A percentile compares a stretch with the other conserved stretches of the same genome.
phyloP scores from a whole-genome alignment of 345 rosid genomes.

The Bruguiera gymnorhiza region DNA sequence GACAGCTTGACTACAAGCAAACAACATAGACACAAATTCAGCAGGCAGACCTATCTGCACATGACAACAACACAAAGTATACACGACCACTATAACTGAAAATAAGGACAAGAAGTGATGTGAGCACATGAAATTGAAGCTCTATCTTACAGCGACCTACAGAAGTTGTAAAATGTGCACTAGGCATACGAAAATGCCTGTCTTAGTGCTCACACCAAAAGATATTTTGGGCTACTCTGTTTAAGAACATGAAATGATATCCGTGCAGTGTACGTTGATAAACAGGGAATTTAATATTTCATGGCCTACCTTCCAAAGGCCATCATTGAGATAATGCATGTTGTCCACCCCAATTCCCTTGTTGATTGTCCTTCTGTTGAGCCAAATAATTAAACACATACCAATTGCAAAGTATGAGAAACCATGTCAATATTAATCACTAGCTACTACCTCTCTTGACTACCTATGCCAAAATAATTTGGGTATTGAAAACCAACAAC shows the following conservation, averaged over 20 bases:
- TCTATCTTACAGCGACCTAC: background rate
- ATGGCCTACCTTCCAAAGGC: constrained; percentile 86
- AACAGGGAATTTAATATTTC: background rate
- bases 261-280: background rate
- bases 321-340: constrained; percentile 98
- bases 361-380: constrained; percentile 69
- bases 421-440: background rate
- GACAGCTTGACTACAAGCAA: background rate
- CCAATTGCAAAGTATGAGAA: background rate
- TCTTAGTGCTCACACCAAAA: background rate
- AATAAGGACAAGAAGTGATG: background rate
- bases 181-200: background rate
- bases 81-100: background rate
- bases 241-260: background rate
- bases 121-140: background rate
- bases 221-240: background rate
- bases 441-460: too few species aligned
- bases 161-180: background rate
- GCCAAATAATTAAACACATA: constrained; percentile 2
- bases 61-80: too few species aligned
- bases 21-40: too few species aligned
- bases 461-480: background rate
- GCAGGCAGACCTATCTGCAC: too few species aligned
- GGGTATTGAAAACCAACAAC: too few species aligned
- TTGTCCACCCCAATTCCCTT: constrained; percentile 98